Base-by-base conservation (phyloP, 192 early-diverging fungal species). In the Coemansia sp. region DNA sequence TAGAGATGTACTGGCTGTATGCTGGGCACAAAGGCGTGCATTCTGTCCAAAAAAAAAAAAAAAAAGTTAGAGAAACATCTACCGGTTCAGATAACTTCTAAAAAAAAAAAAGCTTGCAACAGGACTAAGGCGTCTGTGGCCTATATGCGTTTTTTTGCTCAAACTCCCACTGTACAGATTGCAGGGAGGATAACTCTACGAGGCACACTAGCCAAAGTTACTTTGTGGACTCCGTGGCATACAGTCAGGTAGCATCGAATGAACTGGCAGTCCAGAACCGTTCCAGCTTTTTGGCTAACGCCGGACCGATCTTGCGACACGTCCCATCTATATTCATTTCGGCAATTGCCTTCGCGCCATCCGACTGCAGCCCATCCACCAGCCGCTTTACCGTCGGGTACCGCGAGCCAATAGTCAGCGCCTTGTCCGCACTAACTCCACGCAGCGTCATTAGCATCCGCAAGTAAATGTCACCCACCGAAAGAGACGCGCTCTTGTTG, bases 401-500 rank as follows among this genome's bases (percentile, higher is more conserved):
- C 16, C 47, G 71, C 23, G 64, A 64, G 1, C 78, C 83, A 32
- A 99, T 79, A n/a, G 85, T 76, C 23, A 76, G 40, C 0, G 94
- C 96, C 66, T 94, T 95, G 58, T 97, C 93, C 0, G 70, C 79
- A 53, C 87, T 89, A 16, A 97, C 63, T 17, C 94, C 94, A 40
- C 84, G 82, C 41, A 94, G 67, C 1, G 86, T 84, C 88, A 93
- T 85, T 21, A 99, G 76, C 83, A 96, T 90, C 40, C 86, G 79
- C 36, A 86, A 68, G 73, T 90, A 95, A 3, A 91, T 70, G 45
- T 96, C 93, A 16, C 82, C 74, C 2, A 91, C 79, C 0, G 80
- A 80, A n/a, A 90, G 62, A 3, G 84, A 69, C 14, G 81, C 81
- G 6, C 82, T 85, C 71, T 98, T 98, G 59, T 73, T 78, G 53